These are phyloP conservation scores for Dactylonectria estremocensis DNA, from an alignment of 2,329 filamentous ascomycete genomes.

Conservation along the genomic window DNA sequence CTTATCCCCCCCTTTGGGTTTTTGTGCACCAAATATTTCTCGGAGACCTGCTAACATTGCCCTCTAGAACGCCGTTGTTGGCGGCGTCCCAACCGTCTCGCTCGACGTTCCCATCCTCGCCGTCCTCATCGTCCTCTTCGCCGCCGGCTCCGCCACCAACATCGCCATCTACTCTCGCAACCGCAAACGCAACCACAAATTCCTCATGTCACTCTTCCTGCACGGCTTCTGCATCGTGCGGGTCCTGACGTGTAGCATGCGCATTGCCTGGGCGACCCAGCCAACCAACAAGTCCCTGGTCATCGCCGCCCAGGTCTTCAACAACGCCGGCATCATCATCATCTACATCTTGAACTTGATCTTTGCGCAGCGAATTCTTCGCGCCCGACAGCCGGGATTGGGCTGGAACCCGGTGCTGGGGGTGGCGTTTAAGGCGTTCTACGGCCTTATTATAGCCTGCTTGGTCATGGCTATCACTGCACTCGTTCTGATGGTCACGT, in stretches of 20 bases:
- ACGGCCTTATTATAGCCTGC: slow-evolving; percentile 43
- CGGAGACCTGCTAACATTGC: too few relatives aligned
- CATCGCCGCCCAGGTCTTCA: slow-evolving; percentile 1
- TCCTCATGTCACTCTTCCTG: neutral
- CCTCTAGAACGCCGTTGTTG: neutral
- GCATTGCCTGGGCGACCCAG: slow-evolving; percentile 1
- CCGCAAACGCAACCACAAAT: neutral
- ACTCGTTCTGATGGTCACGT: neutral
- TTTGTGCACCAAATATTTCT: too few relatives aligned
- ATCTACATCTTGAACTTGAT: slow-evolving; percentile 9
- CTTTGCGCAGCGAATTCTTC: slow-evolving; percentile 10
- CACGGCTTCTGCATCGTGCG: slow-evolving; percentile 2
- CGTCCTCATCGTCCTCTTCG: neutral
- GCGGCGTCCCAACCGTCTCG: neutral
- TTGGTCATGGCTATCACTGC: slow-evolving; percentile 11
- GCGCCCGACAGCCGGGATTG: neutral
- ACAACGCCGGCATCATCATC: slow-evolving; percentile 10
- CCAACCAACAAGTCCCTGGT: neutral
- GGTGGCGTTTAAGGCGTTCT: slow-evolving; percentile 68
- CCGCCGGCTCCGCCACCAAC: neutral
- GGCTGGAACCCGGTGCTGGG: neutral
- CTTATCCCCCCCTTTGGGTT: neutral
- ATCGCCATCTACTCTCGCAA: neutral
- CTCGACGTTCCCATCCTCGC: slow-evolving; percentile 3
- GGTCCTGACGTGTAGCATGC: neutral